Percentiles rank a stretch among this genome's conserved stretches.
phyloP scores from a whole-genome alignment of 495 filamentous ascomycete genomes.

The Trichoderma reesei region DNA sequence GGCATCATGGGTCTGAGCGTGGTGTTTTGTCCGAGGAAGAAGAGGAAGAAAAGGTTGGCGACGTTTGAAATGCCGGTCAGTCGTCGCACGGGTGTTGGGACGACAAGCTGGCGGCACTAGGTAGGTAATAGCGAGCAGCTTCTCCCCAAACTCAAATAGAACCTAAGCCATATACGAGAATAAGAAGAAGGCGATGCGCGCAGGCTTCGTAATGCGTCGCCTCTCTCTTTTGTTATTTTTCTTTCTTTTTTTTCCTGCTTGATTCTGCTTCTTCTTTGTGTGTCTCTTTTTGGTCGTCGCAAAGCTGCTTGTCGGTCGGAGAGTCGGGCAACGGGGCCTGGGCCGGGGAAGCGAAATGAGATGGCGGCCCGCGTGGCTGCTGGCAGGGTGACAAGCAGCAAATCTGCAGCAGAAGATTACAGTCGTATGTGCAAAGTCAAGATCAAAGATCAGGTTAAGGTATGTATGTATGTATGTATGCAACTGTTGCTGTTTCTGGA shows the following conservation, averaged over 20 bases:
- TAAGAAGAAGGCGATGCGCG: not conserved
- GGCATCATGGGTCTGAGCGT: too few relatives aligned
- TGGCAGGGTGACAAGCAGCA: not conserved
- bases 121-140: not conserved
- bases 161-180: not conserved
- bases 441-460: too few relatives aligned
- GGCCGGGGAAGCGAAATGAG: not conserved
- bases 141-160: not conserved
- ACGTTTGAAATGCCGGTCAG: too few relatives aligned
- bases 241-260: not conserved
- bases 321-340: not conserved
- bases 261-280: not conserved
- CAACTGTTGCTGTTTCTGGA: not conserved
- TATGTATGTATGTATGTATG: too few relatives aligned
- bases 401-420: slow-evolving; percentile 4
- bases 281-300: not conserved
- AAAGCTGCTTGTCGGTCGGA: not conserved
- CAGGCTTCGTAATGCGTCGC: not conserved
- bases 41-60: slow-evolving; percentile 13
- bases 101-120: not conserved
- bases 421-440: slow-evolving; percentile 1
- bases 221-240: too few relatives aligned
- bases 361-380: not conserved
- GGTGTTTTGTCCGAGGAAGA: too few relatives aligned
- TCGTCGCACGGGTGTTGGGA: not conserved